Conservation (phyloP, 108 stramenopile genomes). For the Nitzschia palea region DNA sequence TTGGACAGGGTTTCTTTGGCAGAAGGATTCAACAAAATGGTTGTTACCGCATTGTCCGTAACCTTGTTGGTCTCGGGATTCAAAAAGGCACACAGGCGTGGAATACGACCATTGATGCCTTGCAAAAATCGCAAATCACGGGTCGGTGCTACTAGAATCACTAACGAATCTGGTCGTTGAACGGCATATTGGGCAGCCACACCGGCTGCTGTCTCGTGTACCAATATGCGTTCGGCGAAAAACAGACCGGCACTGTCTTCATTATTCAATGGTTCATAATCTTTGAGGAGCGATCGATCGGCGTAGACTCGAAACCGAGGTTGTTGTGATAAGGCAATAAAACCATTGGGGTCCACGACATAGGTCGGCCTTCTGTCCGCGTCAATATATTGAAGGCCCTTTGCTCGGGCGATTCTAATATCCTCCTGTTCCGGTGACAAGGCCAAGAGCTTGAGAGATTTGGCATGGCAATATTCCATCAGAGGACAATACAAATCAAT, state of each 20-base stretch:
- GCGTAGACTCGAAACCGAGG: conserved; percentile 77
- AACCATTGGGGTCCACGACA: conserved; percentile 74
- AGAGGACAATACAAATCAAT: conserved; percentile 56
- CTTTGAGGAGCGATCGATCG: conserved; percentile 78
- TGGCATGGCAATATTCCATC: conserved; percentile 45
- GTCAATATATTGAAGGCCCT: conserved; percentile 70
- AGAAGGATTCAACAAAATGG: conserved; percentile 79
- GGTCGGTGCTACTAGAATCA: conserved; percentile 59
- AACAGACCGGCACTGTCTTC: conserved; percentile 55
- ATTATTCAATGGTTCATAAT: conserved; percentile 43
- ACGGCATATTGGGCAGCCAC: conserved; percentile 56
- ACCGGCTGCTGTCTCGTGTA: conserved; percentile 80
- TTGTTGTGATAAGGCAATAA: conserved; percentile 70
- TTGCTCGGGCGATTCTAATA: conserved; percentile 43
- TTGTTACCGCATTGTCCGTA: conserved; percentile 72
- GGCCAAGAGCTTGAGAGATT: conserved; percentile 53
- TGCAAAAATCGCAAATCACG: conserved; percentile 67
- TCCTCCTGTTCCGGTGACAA: conserved; percentile 64
- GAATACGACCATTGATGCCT: conserved; percentile 79
- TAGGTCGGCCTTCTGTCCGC: conserved; percentile 52
- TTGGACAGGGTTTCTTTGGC: conserved; percentile 72
- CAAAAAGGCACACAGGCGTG: conserved; percentile 51
- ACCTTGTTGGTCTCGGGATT: conserved; percentile 46
- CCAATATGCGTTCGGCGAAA: conserved; percentile 77
- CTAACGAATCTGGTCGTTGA: conserved; percentile 50